A percentile compares a stretch with the other conserved stretches of the same genome.
phyloP scores from a whole-genome alignment of 202 grass and related monocot species.

The Musa balbisiana region DNA sequence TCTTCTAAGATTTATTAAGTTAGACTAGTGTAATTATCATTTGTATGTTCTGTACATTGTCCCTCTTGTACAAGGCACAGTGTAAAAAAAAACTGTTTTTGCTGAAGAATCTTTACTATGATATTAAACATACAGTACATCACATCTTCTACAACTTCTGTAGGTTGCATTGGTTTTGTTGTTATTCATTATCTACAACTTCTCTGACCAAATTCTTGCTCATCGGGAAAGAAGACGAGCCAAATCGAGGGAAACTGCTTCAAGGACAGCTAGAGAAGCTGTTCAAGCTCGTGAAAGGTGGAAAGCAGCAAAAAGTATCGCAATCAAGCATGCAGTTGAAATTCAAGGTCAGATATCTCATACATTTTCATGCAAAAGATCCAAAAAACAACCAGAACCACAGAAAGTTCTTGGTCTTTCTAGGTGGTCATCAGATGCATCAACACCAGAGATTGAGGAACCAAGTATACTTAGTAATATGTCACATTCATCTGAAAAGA shows the following conservation, averaged over 20 bases:
- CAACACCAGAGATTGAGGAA: constrained; percentile 7
- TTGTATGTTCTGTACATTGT: not conserved
- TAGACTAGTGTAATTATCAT: not conserved
- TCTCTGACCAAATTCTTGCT: constrained; percentile 30
- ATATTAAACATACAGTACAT: not conserved
- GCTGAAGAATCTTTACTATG: not conserved
- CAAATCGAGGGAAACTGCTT: constrained; percentile 44
- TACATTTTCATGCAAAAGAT: constrained; percentile 43
- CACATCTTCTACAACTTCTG: not conserved
- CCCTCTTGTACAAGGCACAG: not conserved
- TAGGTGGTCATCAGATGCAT: constrained; percentile 16
- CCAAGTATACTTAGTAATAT: not conserved
- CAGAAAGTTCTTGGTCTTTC: not conserved
- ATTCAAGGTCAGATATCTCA: constrained; percentile 44
- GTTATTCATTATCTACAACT: constrained; percentile 47
- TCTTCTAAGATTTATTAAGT: not conserved
- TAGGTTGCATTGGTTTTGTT: constrained; percentile 32
- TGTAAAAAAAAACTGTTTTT: not conserved
- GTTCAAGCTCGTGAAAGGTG: constrained; percentile 53
- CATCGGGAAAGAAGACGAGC: constrained; percentile 33
- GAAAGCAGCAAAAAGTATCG: constrained; percentile 52
- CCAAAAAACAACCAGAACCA: constrained; percentile 13
- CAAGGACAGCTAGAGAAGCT: constrained; percentile 37
- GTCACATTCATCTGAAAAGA: not conserved
- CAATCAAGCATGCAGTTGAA: constrained; percentile 34